Evolutionary conservation across 129 eudicot genomes (phyloP), one percentile per base, ranked within the genome.

Genomic region (Rutidosis leptorrhynchoides): DNA sequence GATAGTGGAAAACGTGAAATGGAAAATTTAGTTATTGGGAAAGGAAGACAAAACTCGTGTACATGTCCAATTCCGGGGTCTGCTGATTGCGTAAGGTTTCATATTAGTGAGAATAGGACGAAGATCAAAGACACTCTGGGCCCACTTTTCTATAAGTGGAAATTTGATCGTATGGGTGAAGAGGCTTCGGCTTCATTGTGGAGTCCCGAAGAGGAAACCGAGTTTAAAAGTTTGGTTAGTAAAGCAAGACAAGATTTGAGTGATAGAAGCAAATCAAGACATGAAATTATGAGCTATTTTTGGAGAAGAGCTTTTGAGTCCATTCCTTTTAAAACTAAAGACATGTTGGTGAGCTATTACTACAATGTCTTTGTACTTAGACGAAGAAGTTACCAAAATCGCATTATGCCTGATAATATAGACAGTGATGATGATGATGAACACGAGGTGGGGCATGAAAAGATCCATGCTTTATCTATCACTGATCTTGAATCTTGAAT

Each of bases 391-490:
- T 85, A 92, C 51, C 98, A 92, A 67, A 92, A 92, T 63, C 86
- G 95, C 6, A 77, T 80, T 37, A 83, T 75, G 30, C 95, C 95
- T 7, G 80, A 67, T 21, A 79, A 76, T 12, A 77, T 92, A 9
- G 95, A 88, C 61, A 92, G 98, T 60, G 98, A 92, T 65, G 93
- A 88, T 65, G 93, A 88, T 58, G 98, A 92, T n/a, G 96, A 87
- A 69, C 64, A 70, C 1, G 90, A 79, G 57, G 58, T 73, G 42
- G 90, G 89, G 32, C 52, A 66, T 40, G 79, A 75, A 42, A 79
- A 84, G 21, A 72, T 79, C 42, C 53, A 72, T 57, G 37, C 55
- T 35, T 72, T 60, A n/a, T 17, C 35, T 5, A 21, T 60, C 28
- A 40, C 26, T 48, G 91, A 83, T 73, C 88, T 78, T 9, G 86